Conservation (phyloP, 495 filamentous ascomycete species). For the Penicillium nucicola region DNA sequence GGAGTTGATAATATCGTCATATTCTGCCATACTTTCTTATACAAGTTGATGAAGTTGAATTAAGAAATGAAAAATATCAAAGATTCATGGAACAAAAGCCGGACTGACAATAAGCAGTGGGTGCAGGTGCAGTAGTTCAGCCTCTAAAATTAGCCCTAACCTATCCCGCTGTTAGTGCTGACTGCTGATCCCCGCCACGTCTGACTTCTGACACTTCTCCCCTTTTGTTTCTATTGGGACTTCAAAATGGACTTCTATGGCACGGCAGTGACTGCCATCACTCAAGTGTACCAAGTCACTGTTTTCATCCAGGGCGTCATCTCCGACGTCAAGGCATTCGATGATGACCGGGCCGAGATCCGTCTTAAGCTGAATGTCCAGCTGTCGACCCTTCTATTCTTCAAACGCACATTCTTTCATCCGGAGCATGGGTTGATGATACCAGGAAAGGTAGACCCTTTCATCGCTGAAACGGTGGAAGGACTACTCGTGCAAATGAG, state of each 20-base stretch:
- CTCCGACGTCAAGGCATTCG: constrained; percentile 18
- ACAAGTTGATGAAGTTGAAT: too few species aligned
- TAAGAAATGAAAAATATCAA: too few species aligned
- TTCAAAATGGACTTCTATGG: constrained; percentile 21
- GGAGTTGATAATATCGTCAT: constrained; percentile 6
- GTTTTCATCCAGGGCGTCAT: constrained; percentile 24
- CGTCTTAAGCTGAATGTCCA: constrained; percentile 14
- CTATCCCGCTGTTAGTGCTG: constrained; percentile 9
- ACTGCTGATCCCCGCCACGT: not conserved
- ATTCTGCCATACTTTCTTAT: constrained; percentile 1
- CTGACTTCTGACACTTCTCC: not conserved
- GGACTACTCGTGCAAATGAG: constrained; percentile 16
- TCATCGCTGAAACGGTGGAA: constrained; percentile 11
- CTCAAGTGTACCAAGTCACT: constrained; percentile 18
- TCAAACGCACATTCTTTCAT: constrained; percentile 12
- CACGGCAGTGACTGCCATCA: constrained; percentile 16
- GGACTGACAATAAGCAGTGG: too few species aligned
- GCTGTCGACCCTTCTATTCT: constrained; percentile 15
- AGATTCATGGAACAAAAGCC: too few species aligned
- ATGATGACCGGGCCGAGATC: constrained; percentile 19
- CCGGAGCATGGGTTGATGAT: constrained; percentile 13
- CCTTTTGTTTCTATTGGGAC: not conserved
- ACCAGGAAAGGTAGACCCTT: constrained; percentile 13
- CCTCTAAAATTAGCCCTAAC: not conserved
- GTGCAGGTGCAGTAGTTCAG: not conserved